A percentile compares a stretch with the other conserved stretches of the same genome.
Evolutionary conservation across 148 eudicot species (phyloP).

Genomic region (Pouteria glomerata): DNA sequence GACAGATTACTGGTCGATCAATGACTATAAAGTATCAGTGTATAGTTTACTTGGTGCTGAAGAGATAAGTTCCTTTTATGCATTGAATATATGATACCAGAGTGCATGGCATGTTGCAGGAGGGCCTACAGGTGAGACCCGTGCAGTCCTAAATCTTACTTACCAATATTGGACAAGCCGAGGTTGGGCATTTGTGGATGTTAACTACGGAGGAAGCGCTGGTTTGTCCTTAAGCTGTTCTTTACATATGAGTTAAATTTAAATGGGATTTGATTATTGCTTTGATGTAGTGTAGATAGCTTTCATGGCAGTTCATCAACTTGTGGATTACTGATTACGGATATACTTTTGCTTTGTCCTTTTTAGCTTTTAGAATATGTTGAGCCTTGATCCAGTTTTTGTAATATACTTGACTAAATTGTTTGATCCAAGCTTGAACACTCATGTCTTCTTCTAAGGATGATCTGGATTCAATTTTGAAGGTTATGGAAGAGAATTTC

Average conservation of each 20-base stretch:
- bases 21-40: not conserved
- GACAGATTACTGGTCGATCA: too few relatives aligned
- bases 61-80: not conserved
- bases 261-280: not conserved
- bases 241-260: not conserved
- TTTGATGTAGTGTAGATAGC: too few relatives aligned
- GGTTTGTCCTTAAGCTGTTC: conserved; percentile 35
- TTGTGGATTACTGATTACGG: too few relatives aligned
- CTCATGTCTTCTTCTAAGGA: not conserved
- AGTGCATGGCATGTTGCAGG: conserved; percentile 38
- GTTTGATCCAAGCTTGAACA: not conserved
- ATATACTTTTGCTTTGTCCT: too few relatives aligned
- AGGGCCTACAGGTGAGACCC: conserved; percentile 86
- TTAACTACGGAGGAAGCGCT: conserved; percentile 95
- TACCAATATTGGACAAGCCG: conserved; percentile 97
- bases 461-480: conserved; percentile 10
- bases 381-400: not conserved
- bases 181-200: conserved; percentile 97
- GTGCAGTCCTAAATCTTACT: conserved; percentile 68
- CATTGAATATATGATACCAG: not conserved
- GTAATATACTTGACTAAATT: not conserved
- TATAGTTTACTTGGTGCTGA: not conserved
- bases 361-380: not conserved
- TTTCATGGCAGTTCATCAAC: too few relatives aligned
- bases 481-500: conserved; percentile 92